Evolutionary conservation across 345 rosid species (phyloP).

Genomic region (Conringia planisiliqua): DNA sequence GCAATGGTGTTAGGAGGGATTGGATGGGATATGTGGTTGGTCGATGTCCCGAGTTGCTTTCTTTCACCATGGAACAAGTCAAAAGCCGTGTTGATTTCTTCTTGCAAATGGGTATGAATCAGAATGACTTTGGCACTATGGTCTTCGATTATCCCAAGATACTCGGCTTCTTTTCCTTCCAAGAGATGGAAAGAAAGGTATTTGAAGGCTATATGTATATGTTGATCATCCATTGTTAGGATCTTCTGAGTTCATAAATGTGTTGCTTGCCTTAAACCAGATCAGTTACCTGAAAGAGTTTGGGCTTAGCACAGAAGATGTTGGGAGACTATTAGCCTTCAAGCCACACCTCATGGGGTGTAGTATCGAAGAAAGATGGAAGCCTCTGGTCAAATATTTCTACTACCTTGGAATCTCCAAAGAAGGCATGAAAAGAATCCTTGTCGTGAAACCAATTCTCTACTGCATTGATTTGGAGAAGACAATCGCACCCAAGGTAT

Average conservation of each 20-base stretch:
- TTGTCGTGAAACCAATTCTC: slow-evolving; percentile 71
- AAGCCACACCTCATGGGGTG: slow-evolving; percentile 84
- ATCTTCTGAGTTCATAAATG: not conserved
- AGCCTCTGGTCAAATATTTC: slow-evolving; percentile 78
- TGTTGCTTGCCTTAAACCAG: slow-evolving; percentile 33
- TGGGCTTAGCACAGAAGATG: slow-evolving; percentile 68
- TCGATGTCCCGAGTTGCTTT: slow-evolving; percentile 64
- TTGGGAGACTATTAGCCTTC: slow-evolving; percentile 78
- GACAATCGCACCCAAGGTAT: slow-evolving; percentile 72
- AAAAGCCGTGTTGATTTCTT: slow-evolving; percentile 61
- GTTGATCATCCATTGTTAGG: not conserved
- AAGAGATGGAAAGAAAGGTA: slow-evolving; percentile 90
- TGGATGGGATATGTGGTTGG: slow-evolving; percentile 91
- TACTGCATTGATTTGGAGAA: slow-evolving; percentile 74
- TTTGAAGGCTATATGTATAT: not conserved
- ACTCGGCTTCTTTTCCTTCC: slow-evolving; percentile 57
- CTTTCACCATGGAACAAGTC: slow-evolving; percentile 60
- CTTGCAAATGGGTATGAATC: slow-evolving; percentile 75
- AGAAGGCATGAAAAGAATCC: slow-evolving; percentile 91
- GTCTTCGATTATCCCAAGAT: slow-evolving; percentile 78
- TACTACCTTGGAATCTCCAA: slow-evolving; percentile 82
- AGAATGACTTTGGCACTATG: slow-evolving; percentile 89
- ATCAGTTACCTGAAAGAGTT: slow-evolving; percentile 80
- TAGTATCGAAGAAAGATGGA: slow-evolving; percentile 81
- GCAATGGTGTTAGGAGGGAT: slow-evolving; percentile 69